A percentile compares a stretch with the other conserved stretches of the same genome.
Evolutionary conservation across 2,329 filamentous ascomycete species (phyloP).

Genomic region (Atkinsonella hypoxylon): DNA sequence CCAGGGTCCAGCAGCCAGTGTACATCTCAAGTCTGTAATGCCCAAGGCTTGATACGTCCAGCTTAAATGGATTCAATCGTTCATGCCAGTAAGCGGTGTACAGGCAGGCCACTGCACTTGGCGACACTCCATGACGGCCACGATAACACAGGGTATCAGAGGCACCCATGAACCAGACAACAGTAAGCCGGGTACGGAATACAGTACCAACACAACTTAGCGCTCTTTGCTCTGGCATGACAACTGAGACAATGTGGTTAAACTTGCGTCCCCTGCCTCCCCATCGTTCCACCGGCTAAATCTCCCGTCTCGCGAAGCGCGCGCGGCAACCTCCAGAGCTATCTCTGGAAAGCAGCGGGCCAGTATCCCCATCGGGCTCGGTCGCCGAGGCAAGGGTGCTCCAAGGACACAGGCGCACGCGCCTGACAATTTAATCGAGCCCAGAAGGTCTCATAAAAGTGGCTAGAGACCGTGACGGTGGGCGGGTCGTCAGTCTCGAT

Average conservation of each 20-base stretch:
- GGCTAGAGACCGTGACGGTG: no score
- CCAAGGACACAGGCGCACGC: not conserved
- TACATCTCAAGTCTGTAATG: no score
- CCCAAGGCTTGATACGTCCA: no score
- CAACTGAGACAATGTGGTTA: not conserved
- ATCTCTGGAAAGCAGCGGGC: not conserved
- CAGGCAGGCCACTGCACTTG: not conserved
- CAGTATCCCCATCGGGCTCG: constrained; percentile 6
- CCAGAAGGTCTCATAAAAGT: no score
- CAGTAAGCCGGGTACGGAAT: no score
- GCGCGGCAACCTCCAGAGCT: not conserved
- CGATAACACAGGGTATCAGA: not conserved
- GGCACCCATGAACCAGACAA: no score
- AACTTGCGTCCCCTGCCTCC: not conserved
- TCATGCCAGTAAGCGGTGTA: not conserved
- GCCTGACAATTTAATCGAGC: no score
- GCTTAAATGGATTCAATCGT: no score
- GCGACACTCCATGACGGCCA: not conserved
- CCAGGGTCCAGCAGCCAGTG: no score
- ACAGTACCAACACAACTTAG: no score
- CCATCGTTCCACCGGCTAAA: not conserved
- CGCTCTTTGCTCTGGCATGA: not conserved
- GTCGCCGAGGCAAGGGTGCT: constrained; percentile 3
- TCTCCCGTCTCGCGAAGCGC: constrained; percentile 1
- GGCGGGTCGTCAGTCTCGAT: no score